phyloP scores from a whole-genome alignment of 192 early-diverging fungal genomes.

The Backusella tarrabulga region DNA sequence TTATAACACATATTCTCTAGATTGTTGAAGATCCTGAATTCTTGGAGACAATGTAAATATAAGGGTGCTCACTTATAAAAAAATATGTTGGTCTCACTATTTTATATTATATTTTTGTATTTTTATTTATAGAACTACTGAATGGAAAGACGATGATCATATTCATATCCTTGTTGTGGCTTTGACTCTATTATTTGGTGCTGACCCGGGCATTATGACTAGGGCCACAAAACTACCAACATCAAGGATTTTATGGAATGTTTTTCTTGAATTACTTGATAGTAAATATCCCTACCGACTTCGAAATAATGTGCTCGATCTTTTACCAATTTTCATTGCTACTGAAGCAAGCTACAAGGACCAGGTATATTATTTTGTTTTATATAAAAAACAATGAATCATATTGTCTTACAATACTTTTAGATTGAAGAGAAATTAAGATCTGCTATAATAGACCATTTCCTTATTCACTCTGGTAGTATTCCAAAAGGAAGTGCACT shows the following conservation, averaged over 20 bases:
- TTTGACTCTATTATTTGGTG: constrained; percentile 49
- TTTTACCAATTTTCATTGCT: constrained; percentile 47
- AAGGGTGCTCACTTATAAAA: not conserved
- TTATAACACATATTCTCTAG: constrained; percentile 8
- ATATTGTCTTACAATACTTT: not conserved
- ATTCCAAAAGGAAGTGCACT: not conserved
- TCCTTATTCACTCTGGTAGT: not conserved
- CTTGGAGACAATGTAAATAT: constrained; percentile 37
- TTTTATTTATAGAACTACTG: constrained; percentile 19
- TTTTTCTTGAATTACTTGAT: constrained; percentile 40
- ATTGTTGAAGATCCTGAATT: constrained; percentile 28
- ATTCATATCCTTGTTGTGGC: constrained; percentile 35
- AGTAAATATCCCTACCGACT: constrained; percentile 26
- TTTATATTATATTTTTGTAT: not conserved
- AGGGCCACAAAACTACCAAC: constrained; percentile 28
- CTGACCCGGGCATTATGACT: constrained; percentile 40
- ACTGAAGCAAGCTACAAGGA: constrained; percentile 23
- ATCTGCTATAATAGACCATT: not conserved
- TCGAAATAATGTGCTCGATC: constrained; percentile 46
- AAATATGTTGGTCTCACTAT: not conserved
- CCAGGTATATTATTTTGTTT: constrained; percentile 14
- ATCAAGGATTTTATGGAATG: constrained; percentile 37
- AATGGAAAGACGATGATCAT: constrained; percentile 13
- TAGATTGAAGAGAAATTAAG: not conserved
- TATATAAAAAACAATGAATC: not conserved